phyloP scores from a whole-genome alignment of 768 basidiomycete species.

The Clavaria fumosa region DNA sequence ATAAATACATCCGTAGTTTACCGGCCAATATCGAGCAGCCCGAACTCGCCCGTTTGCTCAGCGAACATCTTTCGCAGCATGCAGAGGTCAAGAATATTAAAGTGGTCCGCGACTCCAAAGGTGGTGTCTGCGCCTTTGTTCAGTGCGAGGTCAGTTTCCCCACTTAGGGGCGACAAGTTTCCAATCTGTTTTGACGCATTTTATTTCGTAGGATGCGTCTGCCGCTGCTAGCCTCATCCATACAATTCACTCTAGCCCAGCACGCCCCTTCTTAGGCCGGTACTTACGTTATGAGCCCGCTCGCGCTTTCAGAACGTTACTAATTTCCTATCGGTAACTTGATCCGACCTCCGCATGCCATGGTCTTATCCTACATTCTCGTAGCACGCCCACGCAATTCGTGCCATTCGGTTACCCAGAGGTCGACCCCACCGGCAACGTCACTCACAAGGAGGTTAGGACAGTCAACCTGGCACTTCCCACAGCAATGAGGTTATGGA shows the following conservation, averaged over 20 bases:
- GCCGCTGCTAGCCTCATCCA: constrained; percentile 45
- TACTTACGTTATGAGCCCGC: constrained; percentile 65
- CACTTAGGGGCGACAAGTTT: not conserved
- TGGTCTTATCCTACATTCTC: constrained; percentile 3
- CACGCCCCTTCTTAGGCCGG: constrained; percentile 56
- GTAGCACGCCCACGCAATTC: constrained; percentile 26
- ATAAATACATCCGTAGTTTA: constrained; percentile 28
- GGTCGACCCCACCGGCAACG: constrained; percentile 7
- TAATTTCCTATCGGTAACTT: constrained; percentile 58
- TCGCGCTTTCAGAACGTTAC: constrained; percentile 55
- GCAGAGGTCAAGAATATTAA: constrained; percentile 51
- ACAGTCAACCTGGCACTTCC: constrained; percentile 34
- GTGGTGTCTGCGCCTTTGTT: constrained; percentile 72
- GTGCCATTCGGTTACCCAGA: constrained; percentile 12
- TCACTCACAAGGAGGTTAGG: constrained; percentile 13
- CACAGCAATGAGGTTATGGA: constrained; percentile 45
- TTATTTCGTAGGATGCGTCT: constrained; percentile 31
- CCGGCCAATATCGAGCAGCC: constrained; percentile 51
- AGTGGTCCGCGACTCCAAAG: constrained; percentile 60
- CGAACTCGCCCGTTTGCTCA: constrained; percentile 45
- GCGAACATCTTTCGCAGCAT: constrained; percentile 51
- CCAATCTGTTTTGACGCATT: constrained; percentile 7
- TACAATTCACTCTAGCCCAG: constrained; percentile 37
- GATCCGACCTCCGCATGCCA: constrained; percentile 5
- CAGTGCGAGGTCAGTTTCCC: constrained; percentile 70